Evolutionary conservation across 495 filamentous ascomycete genomes (phyloP), one percentile per base, ranked within the genome.

Genomic region (Daldinia concentrica): DNA sequence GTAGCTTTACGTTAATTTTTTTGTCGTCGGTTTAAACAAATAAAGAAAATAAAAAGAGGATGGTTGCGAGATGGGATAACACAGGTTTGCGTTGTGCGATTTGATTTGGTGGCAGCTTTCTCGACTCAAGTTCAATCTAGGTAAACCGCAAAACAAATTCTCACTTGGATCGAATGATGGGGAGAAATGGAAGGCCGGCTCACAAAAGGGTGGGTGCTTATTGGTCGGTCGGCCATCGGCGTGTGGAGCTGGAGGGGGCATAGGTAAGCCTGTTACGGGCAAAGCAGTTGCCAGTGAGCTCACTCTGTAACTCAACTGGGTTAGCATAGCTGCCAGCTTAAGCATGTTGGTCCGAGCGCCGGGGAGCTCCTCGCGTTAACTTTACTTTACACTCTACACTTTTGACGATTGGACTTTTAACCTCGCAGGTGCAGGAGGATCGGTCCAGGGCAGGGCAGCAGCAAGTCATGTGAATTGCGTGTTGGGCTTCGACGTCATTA

Each of bases 111-210:
- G 37, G 30, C 55, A 30, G 55, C 39, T 32, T 32, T 43, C 39
- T 66, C 15, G 52, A 56, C 14, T 41, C 22, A 27, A 41, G 59
- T 30, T 62, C 22, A 68, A 64, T n/a, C n/a, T n/a, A n/a, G n/a
- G 27, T 29, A 3, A 54, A 62, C 52, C 58, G 41, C n/a, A 51
- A 51, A 66, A 69, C 50, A 66, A 67, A 56, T 70, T 67, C 63
- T 74, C 52, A 68, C 52, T n/a, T n/a, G n/a, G 71, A 74, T 74
- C 71, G 71, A 74, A 74, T 67, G 71, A 74, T 71, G 71, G 54
- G 57, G 57, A 60, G 62, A 74, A 74, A 70, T 48, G 71, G 71
- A 73, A 54, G 62, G n/a, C 66, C 65, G 65, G 71, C 71, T 74
- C 71, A 64, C 71, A 70, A 74, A 74, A 70, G 22, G 30, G 30